Evolutionary conservation across 371 early-diverging fungal species (phyloP).

Genomic region (Dinochytrium kinnereticum): DNA sequence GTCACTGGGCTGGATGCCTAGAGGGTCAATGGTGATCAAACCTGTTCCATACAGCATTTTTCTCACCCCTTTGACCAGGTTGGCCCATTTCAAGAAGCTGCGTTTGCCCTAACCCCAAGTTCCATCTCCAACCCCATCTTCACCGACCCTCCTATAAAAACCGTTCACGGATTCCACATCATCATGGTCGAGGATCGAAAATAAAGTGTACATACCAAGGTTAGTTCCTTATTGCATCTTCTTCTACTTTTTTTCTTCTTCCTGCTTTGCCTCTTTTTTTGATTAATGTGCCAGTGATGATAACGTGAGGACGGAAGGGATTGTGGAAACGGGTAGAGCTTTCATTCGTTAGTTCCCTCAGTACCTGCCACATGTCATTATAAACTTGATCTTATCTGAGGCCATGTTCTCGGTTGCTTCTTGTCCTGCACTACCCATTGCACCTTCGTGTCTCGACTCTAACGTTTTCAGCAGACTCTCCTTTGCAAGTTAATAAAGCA

Average conservation of each 20-base stretch:
- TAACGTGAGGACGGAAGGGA: not conserved
- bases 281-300: not conserved
- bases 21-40: constrained; percentile 55
- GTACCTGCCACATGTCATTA: not conserved
- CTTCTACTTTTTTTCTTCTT: not conserved
- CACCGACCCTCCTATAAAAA: constrained; percentile 78
- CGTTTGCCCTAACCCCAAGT: constrained; percentile 73
- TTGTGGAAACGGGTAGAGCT: not conserved
- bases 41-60: not conserved
- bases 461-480: no score
- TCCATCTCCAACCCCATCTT: constrained; percentile 70
- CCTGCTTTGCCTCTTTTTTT: no score
- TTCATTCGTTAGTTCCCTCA: not conserved
- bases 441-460: no score
- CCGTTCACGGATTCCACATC: constrained; percentile 76
- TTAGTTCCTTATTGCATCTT: not conserved
- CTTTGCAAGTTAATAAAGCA: no score
- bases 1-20: constrained; percentile 82
- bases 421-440: no score
- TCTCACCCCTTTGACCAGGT: constrained; percentile 64
- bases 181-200: constrained; percentile 83
- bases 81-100: constrained; percentile 89
- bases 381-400: constrained; percentile 12
- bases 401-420: no score
- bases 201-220: constrained; percentile 5